Evolutionary conservation across 495 filamentous ascomycete genomes (phyloP), one percentile per base, ranked within the genome.

Genomic region (Penicillium maclennaniae): DNA sequence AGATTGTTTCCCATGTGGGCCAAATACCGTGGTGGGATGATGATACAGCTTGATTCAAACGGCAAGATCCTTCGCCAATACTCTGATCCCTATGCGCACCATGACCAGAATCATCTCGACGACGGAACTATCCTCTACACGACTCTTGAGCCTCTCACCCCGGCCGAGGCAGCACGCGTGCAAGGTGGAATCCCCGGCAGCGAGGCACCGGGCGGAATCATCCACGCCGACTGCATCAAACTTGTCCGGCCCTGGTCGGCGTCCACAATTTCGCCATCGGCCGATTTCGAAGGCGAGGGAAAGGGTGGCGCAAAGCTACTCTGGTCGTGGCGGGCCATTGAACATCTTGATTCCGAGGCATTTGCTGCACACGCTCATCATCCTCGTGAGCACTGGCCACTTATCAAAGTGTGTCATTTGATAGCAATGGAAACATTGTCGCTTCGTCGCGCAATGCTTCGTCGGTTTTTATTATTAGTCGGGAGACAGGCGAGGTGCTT

Each of bases 51-150:
- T 20, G 63, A 70, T 43, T 56, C 68, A 0, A 23, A 43, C 6
- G 72, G 75, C 6, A 61, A 71, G 0, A 58, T 76, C 3, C 28
- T 77, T 0, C 63, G 63, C 5, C 66, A 77, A 40, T 75, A 71
- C 44, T 49, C 47, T 12, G 75, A 78, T 54, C 70, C 71, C 0
- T 55, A 69, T 9, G 75, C 68, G 0, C 75, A 78, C 39, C 74
- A 78, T 53, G 75, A 77, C 49, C 75, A 77, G 40, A 64, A 76
- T 52, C 74, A 78, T 49, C 65, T 74, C 17, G 72, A 63, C 34
- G 68, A 77, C 25, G 73, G 75, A 0, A 60, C 62, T 3, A 40
- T 76, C 12, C 63, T 77, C 4, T 78, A 78, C 43, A 76, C 75
- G 8, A 69, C 66, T 0, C 60, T 77, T 1, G 72, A 76, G 31